phyloP scores from a whole-genome alignment of 2,329 filamentous ascomycete species.

The Epichloe amarillans region DNA sequence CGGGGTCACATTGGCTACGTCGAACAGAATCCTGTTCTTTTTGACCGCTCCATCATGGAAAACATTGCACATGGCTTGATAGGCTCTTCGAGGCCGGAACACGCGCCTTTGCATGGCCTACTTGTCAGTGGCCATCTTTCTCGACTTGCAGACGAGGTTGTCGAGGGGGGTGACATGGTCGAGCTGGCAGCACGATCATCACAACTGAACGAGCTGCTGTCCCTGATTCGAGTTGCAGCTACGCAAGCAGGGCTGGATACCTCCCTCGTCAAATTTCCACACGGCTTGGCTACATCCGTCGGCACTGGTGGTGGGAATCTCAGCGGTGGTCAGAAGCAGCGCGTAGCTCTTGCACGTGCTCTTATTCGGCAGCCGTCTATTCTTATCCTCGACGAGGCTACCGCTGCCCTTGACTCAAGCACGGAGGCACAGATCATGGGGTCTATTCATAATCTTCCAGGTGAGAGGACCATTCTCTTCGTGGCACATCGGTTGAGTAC shows the following conservation, averaged over 20 bases:
- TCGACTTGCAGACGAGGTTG: background rate
- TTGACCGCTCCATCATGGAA: constrained; percentile 41
- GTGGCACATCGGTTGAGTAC: constrained; percentile 4
- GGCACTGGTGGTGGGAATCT: constrained; percentile 47
- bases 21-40: constrained; percentile 48
- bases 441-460: background rate
- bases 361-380: constrained; percentile 25
- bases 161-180: background rate
- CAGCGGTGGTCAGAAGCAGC: constrained; percentile 51
- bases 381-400: constrained; percentile 46
- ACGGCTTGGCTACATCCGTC: constrained; percentile 20
- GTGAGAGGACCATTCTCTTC: constrained; percentile 1
- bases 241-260: background rate
- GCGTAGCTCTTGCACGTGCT: constrained; percentile 39
- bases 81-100: constrained; percentile 26
- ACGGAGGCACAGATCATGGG: constrained; percentile 3
- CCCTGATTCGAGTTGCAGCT: background rate
- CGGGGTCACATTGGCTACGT: constrained; percentile 42
- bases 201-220: background rate
- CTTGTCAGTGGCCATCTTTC: background rate
- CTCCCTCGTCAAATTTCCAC: background rate
- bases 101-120: constrained; percentile 26
- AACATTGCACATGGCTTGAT: constrained; percentile 33
- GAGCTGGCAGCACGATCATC: background rate
- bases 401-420: constrained; percentile 2